Conservation (phyloP, 2,329 filamentous ascomycete species). For the Apiospora phragmitis region DNA sequence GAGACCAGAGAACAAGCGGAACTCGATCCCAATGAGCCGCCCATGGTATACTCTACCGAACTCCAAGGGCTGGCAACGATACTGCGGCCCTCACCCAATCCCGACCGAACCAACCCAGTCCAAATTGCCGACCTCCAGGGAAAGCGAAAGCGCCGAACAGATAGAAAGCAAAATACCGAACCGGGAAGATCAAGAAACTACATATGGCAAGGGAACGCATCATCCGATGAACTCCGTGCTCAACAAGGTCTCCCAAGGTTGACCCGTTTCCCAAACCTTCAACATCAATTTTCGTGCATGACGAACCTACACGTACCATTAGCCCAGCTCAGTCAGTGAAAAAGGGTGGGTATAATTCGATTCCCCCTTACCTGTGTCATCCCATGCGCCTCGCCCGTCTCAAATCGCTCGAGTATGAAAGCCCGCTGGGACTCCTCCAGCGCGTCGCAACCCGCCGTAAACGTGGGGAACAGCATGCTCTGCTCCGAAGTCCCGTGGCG, state of each 20-base stretch:
- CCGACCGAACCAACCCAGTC: conserved; percentile 5
- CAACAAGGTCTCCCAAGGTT: conserved; percentile 68
- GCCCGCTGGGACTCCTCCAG: conserved; percentile 53
- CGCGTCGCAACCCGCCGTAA: conserved; percentile 78
- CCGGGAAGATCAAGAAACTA: neutral
- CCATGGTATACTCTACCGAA: conserved; percentile 8
- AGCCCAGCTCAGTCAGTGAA: conserved; percentile 16
- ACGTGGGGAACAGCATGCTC: conserved; percentile 77
- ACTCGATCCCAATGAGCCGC: neutral
- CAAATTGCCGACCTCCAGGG: neutral
- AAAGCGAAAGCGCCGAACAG: neutral
- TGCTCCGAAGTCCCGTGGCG: conserved; percentile 71
- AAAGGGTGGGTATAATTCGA: neutral
- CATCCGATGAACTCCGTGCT: conserved; percentile 69
- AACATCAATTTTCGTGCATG: conserved; percentile 67
- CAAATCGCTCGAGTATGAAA: conserved; percentile 65
- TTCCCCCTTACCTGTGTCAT: conserved; percentile 66
- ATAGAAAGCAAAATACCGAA: neutral
- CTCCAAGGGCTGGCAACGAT: neutral
- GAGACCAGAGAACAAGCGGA: neutral
- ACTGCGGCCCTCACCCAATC: neutral
- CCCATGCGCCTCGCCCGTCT: conserved; percentile 69
- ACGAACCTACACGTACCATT: conserved; percentile 44
- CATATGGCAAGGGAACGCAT: conserved; percentile 22
- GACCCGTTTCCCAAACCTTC: conserved; percentile 66